These are phyloP conservation scores for Talaromyces thailandensis DNA, from an alignment of 495 filamentous ascomycete genomes.

Conservation along the genomic window DNA sequence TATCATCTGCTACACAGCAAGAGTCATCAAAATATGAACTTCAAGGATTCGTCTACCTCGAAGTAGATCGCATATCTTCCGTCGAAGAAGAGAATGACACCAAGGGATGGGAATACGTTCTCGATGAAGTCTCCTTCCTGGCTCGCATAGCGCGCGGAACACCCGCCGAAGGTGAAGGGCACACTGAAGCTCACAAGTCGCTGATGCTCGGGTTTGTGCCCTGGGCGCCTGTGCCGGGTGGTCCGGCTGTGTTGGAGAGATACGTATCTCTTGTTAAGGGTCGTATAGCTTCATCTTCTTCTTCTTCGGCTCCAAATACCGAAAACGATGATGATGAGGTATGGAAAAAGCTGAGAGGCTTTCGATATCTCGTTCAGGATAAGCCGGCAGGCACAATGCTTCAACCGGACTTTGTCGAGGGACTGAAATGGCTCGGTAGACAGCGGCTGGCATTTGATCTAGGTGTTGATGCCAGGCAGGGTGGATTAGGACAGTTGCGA, in stretches of 20 bases:
- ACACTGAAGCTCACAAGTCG: conserved; percentile 34
- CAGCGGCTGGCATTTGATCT: conserved; percentile 66
- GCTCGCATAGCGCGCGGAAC: conserved; percentile 52
- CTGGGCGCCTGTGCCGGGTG: conserved; percentile 70
- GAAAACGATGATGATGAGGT: conserved; percentile 17
- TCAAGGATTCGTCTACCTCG: conserved; percentile 69
- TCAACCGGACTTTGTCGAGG: conserved; percentile 50
- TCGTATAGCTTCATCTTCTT: conserved; percentile 8
- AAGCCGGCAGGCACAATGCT: conserved; percentile 57
- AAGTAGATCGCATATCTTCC: conserved; percentile 65
- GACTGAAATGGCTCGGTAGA: conserved; percentile 58
- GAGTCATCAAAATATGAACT: conserved; percentile 16
- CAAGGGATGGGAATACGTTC: conserved; percentile 45
- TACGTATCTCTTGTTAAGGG: conserved; percentile 40
- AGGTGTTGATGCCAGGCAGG: conserved; percentile 63
- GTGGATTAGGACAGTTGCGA: conserved; percentile 62
- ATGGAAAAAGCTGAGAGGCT: conserved; percentile 54
- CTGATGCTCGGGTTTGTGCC: conserved; percentile 61
- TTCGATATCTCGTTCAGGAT: conserved; percentile 74
- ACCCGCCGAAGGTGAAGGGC: conserved; percentile 51
- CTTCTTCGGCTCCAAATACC: neutral
- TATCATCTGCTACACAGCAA: neutral
- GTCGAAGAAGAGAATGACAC: conserved; percentile 27
- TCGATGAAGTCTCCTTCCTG: conserved; percentile 64
- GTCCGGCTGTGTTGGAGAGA: conserved; percentile 33